phyloP scores from a whole-genome alignment of 208 protist genomes.

The Trypanosoma melophagium region DNA sequence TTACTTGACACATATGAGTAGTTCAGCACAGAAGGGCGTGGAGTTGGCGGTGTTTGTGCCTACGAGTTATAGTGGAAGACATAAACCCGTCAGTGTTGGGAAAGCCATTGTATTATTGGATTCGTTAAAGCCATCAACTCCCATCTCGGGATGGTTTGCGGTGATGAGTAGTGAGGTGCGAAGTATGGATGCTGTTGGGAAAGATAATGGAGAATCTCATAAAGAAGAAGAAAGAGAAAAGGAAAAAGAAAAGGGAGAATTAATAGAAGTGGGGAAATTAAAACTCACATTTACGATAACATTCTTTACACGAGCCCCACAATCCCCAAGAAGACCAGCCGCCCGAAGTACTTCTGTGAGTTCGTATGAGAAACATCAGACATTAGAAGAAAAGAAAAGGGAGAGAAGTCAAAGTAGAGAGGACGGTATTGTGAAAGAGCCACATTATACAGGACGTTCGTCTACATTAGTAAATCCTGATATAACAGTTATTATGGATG shows the following conservation, averaged over 20 bases:
- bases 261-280: slow-evolving; percentile 28
- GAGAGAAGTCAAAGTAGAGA: neutral
- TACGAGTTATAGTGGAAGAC: slow-evolving; percentile 76
- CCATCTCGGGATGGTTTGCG: slow-evolving; percentile 71
- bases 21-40: slow-evolving; percentile 53
- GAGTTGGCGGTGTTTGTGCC: slow-evolving; percentile 80
- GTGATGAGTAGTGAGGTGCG: slow-evolving; percentile 38
- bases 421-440: no score
- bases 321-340: neutral
- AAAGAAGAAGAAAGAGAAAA: neutral
- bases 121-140: slow-evolving; percentile 34
- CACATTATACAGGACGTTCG: no score
- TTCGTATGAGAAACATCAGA: neutral
- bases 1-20: slow-evolving; percentile 67
- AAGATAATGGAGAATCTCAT: neutral
- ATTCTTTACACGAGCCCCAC: slow-evolving; percentile 35
- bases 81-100: slow-evolving; percentile 51
- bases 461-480: no score
- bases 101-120: slow-evolving; percentile 58
- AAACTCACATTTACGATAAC: slow-evolving; percentile 33
- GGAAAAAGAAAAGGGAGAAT: neutral
- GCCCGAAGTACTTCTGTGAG: neutral
- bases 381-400: neutral
- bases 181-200: neutral
- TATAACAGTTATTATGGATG: no score